phyloP scores from a whole-genome alignment of 345 rosid genomes.

The Populus deltoides region DNA sequence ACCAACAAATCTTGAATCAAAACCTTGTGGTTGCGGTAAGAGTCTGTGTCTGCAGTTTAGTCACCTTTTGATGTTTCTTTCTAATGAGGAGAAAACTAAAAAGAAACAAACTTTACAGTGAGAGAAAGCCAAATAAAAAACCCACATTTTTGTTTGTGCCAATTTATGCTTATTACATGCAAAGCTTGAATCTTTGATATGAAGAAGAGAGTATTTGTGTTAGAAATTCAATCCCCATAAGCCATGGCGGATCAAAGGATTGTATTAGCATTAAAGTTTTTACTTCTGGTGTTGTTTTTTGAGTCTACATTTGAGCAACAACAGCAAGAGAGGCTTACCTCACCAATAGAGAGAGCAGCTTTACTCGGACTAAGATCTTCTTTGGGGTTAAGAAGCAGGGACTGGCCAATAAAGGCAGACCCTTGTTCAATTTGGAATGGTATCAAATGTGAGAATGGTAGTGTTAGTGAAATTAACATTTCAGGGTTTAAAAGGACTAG shows the following conservation, averaged over 20 bases:
- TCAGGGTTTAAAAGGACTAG: slow-evolving; percentile 89
- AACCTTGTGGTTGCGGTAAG: not conserved
- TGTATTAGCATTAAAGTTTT: slow-evolving; percentile 34
- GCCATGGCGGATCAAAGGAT: slow-evolving; percentile 66
- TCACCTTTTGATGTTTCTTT: not conserved
- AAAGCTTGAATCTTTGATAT: slow-evolving; percentile 11
- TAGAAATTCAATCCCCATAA: slow-evolving; percentile 12
- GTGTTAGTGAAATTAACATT: slow-evolving; percentile 64
- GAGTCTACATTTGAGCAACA: slow-evolving; percentile 53
- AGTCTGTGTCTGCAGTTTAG: not conserved
- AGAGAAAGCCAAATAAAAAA: not conserved
- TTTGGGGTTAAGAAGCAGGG: slow-evolving; percentile 74
- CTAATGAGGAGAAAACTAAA: not conserved
- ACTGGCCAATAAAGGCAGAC: slow-evolving; percentile 87
- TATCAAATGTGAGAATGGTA: slow-evolving; percentile 56
- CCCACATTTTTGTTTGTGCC: not conserved
- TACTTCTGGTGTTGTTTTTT: slow-evolving; percentile 41
- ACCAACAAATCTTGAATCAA: slow-evolving; percentile 4
- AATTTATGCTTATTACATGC: not conserved
- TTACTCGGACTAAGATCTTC: slow-evolving; percentile 81
- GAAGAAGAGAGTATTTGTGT: slow-evolving; percentile 17
- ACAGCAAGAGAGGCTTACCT: slow-evolving; percentile 44
- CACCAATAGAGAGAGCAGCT: slow-evolving; percentile 50
- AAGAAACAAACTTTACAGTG: not conserved
- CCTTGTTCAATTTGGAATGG: slow-evolving; percentile 82